Base-by-base conservation (phyloP, 306 rosid genomes). In the Fagus sylvatica region DNA sequence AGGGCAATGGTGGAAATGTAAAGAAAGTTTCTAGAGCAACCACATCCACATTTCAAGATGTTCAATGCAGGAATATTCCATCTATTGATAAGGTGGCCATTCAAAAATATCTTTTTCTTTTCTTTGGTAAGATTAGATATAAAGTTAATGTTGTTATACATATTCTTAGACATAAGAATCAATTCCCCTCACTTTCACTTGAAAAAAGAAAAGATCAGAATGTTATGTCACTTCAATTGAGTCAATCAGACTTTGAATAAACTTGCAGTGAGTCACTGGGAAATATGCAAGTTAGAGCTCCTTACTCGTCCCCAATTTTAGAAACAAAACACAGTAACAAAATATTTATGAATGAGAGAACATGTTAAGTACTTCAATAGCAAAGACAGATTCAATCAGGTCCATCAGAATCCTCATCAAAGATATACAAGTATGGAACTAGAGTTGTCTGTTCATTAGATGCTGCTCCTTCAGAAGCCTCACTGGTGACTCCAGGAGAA, bases 351-450 rank as follows among this genome's bases (percentile, higher is more conserved):
- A 51, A 76, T 43, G 37, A 13, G 3, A 59, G 13, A 42, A 16
- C 28, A 68, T 55, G 39, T 9, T 34, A 59, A 60, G 19, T 39
- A 34, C 15, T 76, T 53, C 6, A 46, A 46, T 46, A 8, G 51
- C 54, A 87, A 17, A 7, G 43, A 68, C 28, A 22, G 43, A 36
- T 84, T 88, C 59, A 87, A 64, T 84, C 86, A 8, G 78, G 65
- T 77, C 69, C 86, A 85, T 95, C 97, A 53, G 84, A 84, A 73
- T 95, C 93, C 0, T 73, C 85, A 30, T 89, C 90, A 73, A 92
- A 95, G 73, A 89, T 84, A 80, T 84, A 80, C 83, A 92, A 80
- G 80, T 84, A 92, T 32, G 93, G 92, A 70, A 84, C 79, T 61
- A 84, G 88, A 73, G 92, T 80, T 36, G 87, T 60, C 30, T 82